Conservation (phyloP, 2,329 filamentous ascomycete species). For the Pseudogymnoascus sp. region DNA sequence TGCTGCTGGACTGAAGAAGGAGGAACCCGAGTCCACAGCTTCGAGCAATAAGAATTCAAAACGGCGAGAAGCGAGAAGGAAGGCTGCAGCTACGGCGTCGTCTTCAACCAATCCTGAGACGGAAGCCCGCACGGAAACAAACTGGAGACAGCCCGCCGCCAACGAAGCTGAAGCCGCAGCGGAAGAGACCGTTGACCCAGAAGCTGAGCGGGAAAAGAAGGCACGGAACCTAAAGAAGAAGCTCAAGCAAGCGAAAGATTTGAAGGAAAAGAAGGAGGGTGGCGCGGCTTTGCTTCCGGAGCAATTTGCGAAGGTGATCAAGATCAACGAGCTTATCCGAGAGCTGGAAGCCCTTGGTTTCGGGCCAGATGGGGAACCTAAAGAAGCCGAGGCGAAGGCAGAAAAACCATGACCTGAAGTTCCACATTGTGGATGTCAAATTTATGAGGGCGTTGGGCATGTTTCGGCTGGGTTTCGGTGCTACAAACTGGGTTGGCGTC, state of each 20-base stretch:
- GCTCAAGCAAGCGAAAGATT: slow-evolving; percentile 81
- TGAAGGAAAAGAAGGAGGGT: slow-evolving; percentile 83
- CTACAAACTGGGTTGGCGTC: not conserved
- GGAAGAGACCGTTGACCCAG: slow-evolving; percentile 50
- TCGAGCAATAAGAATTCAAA: slow-evolving; percentile 82
- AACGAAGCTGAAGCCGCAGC: slow-evolving; percentile 24
- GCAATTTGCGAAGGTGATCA: slow-evolving; percentile 95
- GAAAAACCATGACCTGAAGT: not conserved
- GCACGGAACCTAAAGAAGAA: slow-evolving; percentile 90
- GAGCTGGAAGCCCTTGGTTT: slow-evolving; percentile 82
- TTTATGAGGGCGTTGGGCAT: slow-evolving; percentile 5
- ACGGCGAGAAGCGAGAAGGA: slow-evolving; percentile 57
- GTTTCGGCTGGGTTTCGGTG: not conserved
- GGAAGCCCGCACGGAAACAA: slow-evolving; percentile 23
- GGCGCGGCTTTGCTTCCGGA: slow-evolving; percentile 80
- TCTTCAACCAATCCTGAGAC: slow-evolving; percentile 29
- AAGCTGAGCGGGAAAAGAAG: slow-evolving; percentile 83
- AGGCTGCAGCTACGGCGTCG: slow-evolving; percentile 38
- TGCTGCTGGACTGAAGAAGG: slow-evolving; percentile 46
- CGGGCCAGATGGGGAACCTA: slow-evolving; percentile 64
- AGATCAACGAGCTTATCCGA: slow-evolving; percentile 86
- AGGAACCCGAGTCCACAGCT: slow-evolving; percentile 41
- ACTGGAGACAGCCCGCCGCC: slow-evolving; percentile 11
- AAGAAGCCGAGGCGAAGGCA: slow-evolving; percentile 22
- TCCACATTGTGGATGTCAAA: not conserved